Evolutionary conservation across 441 rosid genomes (phyloP), one percentile per base, ranked within the genome.

Genomic region (Macaranga tanarius): DNA sequence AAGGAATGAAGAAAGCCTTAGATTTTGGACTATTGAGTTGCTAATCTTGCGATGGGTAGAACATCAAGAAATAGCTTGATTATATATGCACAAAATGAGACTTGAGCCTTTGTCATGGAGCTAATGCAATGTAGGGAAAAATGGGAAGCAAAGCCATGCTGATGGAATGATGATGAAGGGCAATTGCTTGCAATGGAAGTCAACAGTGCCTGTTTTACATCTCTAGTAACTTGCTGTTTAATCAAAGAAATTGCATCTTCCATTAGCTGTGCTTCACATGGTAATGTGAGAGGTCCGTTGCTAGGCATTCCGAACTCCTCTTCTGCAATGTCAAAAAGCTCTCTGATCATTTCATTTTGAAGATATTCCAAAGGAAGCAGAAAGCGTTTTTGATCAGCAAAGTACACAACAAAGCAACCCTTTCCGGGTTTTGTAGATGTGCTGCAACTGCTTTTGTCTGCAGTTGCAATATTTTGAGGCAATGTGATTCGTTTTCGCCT

Each of bases 391-490:
- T 57, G 40, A 22, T 69, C 73, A 8, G 65, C 44, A 15, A 65
- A 69, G 55, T 45, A 69, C 34, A 69, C 72, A 0, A 42, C 72
- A 56, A 69, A 69, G 40, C 56, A 63, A 4, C 63, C 72, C 31
- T 57, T 69, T 44, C 57, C 54, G 7, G 54, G 23, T 40, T 55
- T 57, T 15, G 22, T 3, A 13, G 56, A 45, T 42, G 73, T 57
- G 16, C 62, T 56, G 7, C 55, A 38, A 47, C 23, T 58, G 22
- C 5, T 57, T 3, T 22, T 68, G 8, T 38, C 16, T 50, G 5
- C 28, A 1, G 3, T 16, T 50, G 6, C 23, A 50, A 38, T 38
- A 2, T n/a, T n/a, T n/a, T n/a, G n/a, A n/a, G n/a, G n/a, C n/a
- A n/a, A n/a, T n/a, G n/a, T n/a, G n/a, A n/a, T n/a, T n/a, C n/a